A percentile compares a stretch with the other conserved stretches of the same genome.
These are phyloP conservation scores for Candida xyloterini DNA, from an alignment of 805 yeast genomes.

Conservation along the genomic window DNA sequence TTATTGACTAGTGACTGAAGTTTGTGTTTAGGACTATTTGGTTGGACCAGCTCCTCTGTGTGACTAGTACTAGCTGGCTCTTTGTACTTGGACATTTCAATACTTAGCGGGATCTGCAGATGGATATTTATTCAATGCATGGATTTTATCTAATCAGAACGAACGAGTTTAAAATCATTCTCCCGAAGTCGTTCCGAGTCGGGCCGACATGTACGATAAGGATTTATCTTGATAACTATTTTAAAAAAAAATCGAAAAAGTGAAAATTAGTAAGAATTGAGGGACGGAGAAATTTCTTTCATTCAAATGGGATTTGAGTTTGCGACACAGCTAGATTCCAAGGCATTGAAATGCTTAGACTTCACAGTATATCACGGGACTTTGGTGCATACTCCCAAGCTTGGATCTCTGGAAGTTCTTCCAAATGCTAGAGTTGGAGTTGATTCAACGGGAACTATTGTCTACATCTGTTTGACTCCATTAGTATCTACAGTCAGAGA, in stretches of 20 bases:
- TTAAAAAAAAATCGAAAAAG: no score
- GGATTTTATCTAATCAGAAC: background rate
- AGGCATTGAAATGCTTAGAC: constrained; percentile 4
- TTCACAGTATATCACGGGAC: constrained; percentile 57
- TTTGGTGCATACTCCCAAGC: constrained; percentile 59
- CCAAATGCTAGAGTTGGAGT: constrained; percentile 59
- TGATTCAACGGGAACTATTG: constrained; percentile 48
- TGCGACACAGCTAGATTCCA: constrained; percentile 1
- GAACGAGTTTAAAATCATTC: background rate
- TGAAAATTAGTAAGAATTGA: no score
- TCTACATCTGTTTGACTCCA: constrained; percentile 16
- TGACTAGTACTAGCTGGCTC: background rate
- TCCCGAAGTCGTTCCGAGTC: constrained; percentile 8
- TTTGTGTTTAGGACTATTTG: background rate
- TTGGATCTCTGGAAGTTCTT: constrained; percentile 53
- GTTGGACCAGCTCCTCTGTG: background rate
- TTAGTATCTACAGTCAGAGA: background rate
- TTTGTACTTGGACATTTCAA: background rate
- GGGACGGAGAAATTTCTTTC: background rate
- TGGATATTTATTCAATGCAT: background rate
- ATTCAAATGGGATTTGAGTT: background rate
- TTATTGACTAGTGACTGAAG: background rate
- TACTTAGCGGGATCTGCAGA: background rate
- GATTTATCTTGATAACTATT: no score
- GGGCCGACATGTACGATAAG: constrained; percentile 4